Conservation (phyloP, 1,284 basidiomycete genomes). For the Phylloboletellus chloephorus region DNA sequence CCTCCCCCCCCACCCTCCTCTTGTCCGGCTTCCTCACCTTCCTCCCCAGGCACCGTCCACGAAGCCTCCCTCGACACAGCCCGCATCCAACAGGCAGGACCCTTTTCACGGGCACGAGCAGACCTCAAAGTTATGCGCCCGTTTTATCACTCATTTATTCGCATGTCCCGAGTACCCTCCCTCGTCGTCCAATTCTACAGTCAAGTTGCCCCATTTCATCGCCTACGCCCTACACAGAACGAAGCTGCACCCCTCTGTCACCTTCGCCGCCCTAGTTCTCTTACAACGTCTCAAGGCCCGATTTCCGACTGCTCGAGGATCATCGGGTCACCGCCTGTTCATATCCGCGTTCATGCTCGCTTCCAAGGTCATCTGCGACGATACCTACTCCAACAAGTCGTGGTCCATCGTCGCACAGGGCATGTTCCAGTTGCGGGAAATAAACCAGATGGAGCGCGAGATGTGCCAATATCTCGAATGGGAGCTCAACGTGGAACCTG, state of each 20-base stretch:
- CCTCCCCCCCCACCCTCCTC: accelerated
- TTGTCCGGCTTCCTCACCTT: conserved; percentile 2
- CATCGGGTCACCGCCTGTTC: conserved; percentile 86
- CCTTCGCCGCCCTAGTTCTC: conserved; percentile 80
- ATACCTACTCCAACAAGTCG: conserved; percentile 94
- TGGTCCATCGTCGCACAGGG: conserved; percentile 93
- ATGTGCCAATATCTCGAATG: conserved; percentile 92
- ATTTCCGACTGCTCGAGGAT: conserved; percentile 88
- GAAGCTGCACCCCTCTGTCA: conserved; percentile 76
- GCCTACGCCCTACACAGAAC: conserved; percentile 90
- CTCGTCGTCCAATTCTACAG: conserved; percentile 46
- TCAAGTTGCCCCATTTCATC: conserved; percentile 74
- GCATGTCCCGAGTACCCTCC: conserved; percentile 65
- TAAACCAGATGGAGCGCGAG: conserved; percentile 95
- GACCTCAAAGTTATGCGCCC: conserved; percentile 56
- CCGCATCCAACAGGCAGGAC: conserved; percentile 37
- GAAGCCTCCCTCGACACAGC: conserved; percentile 32
- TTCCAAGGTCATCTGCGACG: conserved; percentile 88
- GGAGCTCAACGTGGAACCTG: conserved; percentile 76
- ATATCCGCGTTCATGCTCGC: conserved; percentile 94
- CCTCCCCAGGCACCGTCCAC: conserved; percentile 22
- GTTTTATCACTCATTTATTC: conserved; percentile 78
- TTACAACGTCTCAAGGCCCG: conserved; percentile 84
- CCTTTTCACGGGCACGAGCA: conserved; percentile 79
- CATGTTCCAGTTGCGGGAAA: conserved; percentile 85